A percentile compares a stretch with the other conserved stretches of the same genome.
Conservation (phyloP, 208 protist species). For the Leishmania arabica region DNA sequence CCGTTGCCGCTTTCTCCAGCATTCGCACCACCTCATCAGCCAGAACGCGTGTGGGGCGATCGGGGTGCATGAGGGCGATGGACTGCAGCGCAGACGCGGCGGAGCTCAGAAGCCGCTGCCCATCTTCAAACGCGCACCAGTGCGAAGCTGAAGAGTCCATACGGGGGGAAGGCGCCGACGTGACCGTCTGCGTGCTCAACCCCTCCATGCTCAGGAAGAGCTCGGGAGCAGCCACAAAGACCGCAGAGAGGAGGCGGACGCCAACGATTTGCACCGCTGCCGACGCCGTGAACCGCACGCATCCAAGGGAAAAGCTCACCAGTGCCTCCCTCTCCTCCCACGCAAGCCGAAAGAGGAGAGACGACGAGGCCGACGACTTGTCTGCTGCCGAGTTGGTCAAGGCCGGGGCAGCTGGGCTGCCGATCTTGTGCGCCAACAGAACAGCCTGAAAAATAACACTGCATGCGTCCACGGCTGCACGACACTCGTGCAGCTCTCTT, state of each 20-base stretch:
- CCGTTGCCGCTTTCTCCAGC: conserved; percentile 29
- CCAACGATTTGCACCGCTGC: conserved; percentile 59
- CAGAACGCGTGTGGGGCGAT: conserved; percentile 47
- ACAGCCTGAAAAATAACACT: conserved; percentile 60
- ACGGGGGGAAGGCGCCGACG: background rate
- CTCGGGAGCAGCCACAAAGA: conserved; percentile 67
- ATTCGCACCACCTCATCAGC: conserved; percentile 57
- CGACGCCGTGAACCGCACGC: conserved; percentile 46
- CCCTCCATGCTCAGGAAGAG: conserved; percentile 32
- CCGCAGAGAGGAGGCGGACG: conserved; percentile 66
- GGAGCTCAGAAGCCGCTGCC: conserved; percentile 14
- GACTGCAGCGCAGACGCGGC: conserved; percentile 40
- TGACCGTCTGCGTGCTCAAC: background rate
- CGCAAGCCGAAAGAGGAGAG: conserved; percentile 26
- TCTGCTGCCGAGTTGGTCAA: background rate
- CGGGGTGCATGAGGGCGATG: conserved; percentile 57
- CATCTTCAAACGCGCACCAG: background rate
- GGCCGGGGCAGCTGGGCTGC: background rate
- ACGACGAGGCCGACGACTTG: background rate
- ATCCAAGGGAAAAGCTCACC: conserved; percentile 66
- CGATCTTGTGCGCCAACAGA: conserved; percentile 34
- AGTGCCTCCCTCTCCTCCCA: conserved; percentile 49
- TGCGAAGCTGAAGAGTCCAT: background rate
- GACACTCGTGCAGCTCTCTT: conserved; percentile 21
- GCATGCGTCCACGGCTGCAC: conserved; percentile 53